Percentiles rank a stretch among this genome's conserved stretches.
These are phyloP conservation scores for Telopea speciosissima DNA, from an alignment of 177 flowering plant species.

Conservation along the genomic window DNA sequence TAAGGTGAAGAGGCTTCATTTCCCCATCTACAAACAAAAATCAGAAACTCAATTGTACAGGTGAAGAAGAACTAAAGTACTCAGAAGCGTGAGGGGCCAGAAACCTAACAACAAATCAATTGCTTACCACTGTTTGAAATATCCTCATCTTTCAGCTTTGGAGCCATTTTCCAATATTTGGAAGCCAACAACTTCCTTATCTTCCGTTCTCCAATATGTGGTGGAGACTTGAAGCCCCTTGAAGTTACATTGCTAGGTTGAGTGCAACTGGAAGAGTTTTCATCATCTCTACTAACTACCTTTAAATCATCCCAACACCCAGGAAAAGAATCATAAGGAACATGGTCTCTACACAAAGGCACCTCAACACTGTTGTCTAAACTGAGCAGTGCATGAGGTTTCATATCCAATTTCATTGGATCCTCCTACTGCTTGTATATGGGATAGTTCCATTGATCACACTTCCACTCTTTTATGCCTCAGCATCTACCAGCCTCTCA, in stretches of 20 bases:
- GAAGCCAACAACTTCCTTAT: slow-evolving; percentile 63
- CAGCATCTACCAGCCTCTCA: slow-evolving; percentile 9
- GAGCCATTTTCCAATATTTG: slow-evolving; percentile 47
- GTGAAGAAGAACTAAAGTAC: background rate
- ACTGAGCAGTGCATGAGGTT: slow-evolving; percentile 28
- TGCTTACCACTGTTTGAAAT: slow-evolving; percentile 39
- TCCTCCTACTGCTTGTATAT: slow-evolving; percentile 26
- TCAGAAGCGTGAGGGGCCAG: background rate
- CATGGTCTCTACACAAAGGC: slow-evolving; percentile 19
- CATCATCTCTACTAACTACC: slow-evolving; percentile 69
- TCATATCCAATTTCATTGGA: slow-evolving; percentile 25
- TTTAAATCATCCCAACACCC: slow-evolving; percentile 36
- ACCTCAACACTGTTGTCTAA: slow-evolving; percentile 32
- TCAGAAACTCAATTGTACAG: background rate
- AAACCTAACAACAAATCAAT: background rate
- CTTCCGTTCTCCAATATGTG: slow-evolving; percentile 52
- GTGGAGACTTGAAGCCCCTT: slow-evolving; percentile 37
- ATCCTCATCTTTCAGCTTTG: slow-evolving; percentile 38
- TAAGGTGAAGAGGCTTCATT: slow-evolving; percentile 25
- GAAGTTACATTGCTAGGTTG: slow-evolving; percentile 31
- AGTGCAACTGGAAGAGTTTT: slow-evolving; percentile 59
- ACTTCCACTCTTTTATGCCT: slow-evolving; percentile 15
- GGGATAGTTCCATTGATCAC: slow-evolving; percentile 14
- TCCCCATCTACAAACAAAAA: slow-evolving; percentile 31
- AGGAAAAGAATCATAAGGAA: slow-evolving; percentile 26